Conservation (phyloP, 1,139 yeast species). For the Candida pseudoviswanathii region DNA sequence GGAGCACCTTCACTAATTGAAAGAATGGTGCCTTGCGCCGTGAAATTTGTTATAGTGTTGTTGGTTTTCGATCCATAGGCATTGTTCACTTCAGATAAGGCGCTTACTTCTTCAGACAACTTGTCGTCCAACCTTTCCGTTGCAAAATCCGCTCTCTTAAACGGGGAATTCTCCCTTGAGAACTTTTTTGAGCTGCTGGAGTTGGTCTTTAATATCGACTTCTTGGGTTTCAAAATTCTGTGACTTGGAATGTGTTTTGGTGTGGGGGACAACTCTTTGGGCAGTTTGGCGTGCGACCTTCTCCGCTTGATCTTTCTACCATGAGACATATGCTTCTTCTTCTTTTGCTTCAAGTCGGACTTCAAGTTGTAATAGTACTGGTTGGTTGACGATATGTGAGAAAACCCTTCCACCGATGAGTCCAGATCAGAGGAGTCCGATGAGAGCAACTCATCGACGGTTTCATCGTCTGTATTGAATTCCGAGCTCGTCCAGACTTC, state of each 20-base stretch:
- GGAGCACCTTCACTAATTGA: slow-evolving; percentile 4
- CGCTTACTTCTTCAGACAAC: slow-evolving; percentile 14
- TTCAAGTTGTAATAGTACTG: slow-evolving; percentile 27
- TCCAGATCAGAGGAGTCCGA: slow-evolving; percentile 34
- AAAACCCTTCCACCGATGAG: slow-evolving; percentile 21
- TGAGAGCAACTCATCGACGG: slow-evolving; percentile 12
- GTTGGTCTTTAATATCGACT: slow-evolving; percentile 38
- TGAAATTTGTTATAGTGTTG: slow-evolving; percentile 11
- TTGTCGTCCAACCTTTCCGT: slow-evolving; percentile 11
- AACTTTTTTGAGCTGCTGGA: slow-evolving; percentile 3
- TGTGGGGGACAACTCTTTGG: slow-evolving; percentile 33
- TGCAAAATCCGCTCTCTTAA: slow-evolving; percentile 9
- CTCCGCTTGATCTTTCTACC: background rate
- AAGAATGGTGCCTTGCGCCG: slow-evolving; percentile 16
- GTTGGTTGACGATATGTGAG: slow-evolving; percentile 22
- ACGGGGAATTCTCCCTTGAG: slow-evolving; percentile 13
- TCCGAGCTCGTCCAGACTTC: slow-evolving; percentile 27
- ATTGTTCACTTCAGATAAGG: slow-evolving; percentile 17
- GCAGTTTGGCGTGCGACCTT: slow-evolving; percentile 1
- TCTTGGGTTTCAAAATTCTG: slow-evolving; percentile 43
- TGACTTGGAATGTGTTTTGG: slow-evolving; percentile 51
- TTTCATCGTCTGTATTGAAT: slow-evolving; percentile 20
- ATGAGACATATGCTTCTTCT: slow-evolving; percentile 9
- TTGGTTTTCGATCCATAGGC: slow-evolving; percentile 16
- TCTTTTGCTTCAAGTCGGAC: slow-evolving; percentile 15